These are phyloP conservation scores for Gentiana straminea DNA, from an alignment of 257 asterid genomes.

Conservation along the genomic window DNA sequence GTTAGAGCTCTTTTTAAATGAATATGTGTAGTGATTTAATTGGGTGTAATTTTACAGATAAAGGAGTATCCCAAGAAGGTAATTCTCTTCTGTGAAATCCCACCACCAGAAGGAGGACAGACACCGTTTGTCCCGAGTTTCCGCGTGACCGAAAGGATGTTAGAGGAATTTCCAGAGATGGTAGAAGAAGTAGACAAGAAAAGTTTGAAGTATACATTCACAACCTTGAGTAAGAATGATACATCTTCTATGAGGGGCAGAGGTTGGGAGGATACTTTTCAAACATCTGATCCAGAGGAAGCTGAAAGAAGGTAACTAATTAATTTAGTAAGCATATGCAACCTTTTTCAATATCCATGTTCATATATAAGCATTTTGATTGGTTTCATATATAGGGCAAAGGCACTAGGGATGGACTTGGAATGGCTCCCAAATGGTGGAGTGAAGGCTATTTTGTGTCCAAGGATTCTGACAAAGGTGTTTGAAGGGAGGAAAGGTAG, in stretches of 20 bases:
- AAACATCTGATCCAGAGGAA: conserved; percentile 53
- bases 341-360: not conserved
- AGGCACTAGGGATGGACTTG: conserved; percentile 61
- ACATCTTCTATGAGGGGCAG: conserved; percentile 72
- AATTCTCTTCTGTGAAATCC: conserved; percentile 60
- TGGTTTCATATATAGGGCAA: conserved; percentile 34
- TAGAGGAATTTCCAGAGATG: conserved; percentile 64
- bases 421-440: conserved; percentile 73
- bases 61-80: conserved; percentile 67
- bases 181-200: conserved; percentile 65
- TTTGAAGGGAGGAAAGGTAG: conserved; percentile 70
- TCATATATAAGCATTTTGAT: not conserved
- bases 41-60: conserved; percentile 21
- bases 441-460: conserved; percentile 47
- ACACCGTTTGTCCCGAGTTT: conserved; percentile 84
- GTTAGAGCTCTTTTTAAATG: no score
- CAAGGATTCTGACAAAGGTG: conserved; percentile 52
- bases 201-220: conserved; percentile 61
- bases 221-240: conserved; percentile 49
- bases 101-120: conserved; percentile 84
- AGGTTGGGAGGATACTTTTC: conserved; percentile 85
- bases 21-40: no score
- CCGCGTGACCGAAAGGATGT: conserved; percentile 50
- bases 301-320: conserved; percentile 53
- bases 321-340: no score